phyloP scores from a whole-genome alignment of 2,329 filamentous ascomycete species.

The Passalora sequoiae region DNA sequence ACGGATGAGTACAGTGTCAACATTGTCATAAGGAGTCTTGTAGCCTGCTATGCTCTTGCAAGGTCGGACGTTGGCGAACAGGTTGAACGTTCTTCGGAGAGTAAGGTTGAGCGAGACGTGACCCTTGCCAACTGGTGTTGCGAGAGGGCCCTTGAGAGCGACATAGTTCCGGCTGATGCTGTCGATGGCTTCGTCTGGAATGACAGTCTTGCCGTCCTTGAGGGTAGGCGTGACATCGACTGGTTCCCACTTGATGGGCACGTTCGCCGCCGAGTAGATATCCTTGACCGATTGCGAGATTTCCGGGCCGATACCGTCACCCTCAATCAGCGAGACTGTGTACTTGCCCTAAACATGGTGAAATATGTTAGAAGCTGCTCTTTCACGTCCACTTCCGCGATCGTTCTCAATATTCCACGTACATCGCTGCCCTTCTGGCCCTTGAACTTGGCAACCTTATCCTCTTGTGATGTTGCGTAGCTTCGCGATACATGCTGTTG shows the following conservation, averaged over 20 bases:
- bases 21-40: slow-evolving; percentile 97
- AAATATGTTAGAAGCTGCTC: slow-evolving; percentile 9
- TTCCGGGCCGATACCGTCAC: slow-evolving; percentile 94
- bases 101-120: slow-evolving; percentile 99
- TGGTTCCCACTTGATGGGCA: slow-evolving; percentile 95
- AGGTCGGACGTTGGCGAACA: slow-evolving; percentile 97
- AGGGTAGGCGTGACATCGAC: slow-evolving; percentile 92
- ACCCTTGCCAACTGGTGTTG: slow-evolving; percentile 96
- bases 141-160: slow-evolving; percentile 94
- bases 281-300: slow-evolving; percentile 98
- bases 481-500: slow-evolving; percentile 17
- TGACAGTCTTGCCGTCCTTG: slow-evolving; percentile 92
- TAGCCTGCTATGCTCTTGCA: slow-evolving; percentile 95
- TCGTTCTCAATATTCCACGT: slow-evolving; percentile 38
- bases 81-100: slow-evolving; percentile 97
- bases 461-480: slow-evolving; percentile 45
- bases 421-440: slow-evolving; percentile 84
- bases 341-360: slow-evolving; percentile 71
- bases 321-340: slow-evolving; percentile 95
- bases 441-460: slow-evolving; percentile 86
- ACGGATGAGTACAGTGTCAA: slow-evolving; percentile 95
- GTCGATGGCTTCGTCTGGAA: slow-evolving; percentile 85
- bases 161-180: slow-evolving; percentile 95
- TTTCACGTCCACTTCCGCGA: slow-evolving; percentile 7
- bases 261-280: slow-evolving; percentile 93